A percentile compares a stretch with the other conserved stretches of the same genome.
phyloP scores from a whole-genome alignment of 805 yeast genomes.

The Blastobotrys muscicola region DNA sequence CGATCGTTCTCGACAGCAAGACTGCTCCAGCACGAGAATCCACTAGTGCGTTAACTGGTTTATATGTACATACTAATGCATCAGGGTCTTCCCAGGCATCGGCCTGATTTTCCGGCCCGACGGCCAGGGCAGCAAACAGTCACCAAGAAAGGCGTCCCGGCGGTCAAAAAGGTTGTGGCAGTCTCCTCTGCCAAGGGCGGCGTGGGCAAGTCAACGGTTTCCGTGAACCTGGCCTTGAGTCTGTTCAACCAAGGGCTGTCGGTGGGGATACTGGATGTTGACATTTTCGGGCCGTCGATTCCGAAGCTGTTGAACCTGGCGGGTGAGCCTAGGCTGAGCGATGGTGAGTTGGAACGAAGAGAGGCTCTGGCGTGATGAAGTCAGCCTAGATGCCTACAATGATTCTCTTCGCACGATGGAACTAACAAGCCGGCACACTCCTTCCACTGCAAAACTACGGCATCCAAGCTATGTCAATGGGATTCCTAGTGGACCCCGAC shows the following conservation, averaged over 20 bases:
- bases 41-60: constrained; percentile 36
- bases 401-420: constrained; percentile 7
- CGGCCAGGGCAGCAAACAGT: constrained; percentile 42
- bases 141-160: constrained; percentile 38
- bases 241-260: constrained; percentile 43
- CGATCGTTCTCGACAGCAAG: constrained; percentile 22
- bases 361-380: no score
- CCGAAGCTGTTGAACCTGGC: constrained; percentile 60
- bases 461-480: constrained; percentile 82
- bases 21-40: constrained; percentile 36
- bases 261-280: constrained; percentile 70
- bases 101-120: constrained; percentile 28
- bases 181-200: constrained; percentile 78
- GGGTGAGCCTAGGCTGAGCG: constrained; percentile 57
- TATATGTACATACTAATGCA: constrained; percentile 11
- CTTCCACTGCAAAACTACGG: constrained; percentile 68
- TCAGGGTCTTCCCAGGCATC: constrained; percentile 35
- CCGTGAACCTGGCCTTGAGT: constrained; percentile 57
- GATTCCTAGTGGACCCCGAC: constrained; percentile 57
- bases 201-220: constrained; percentile 69
- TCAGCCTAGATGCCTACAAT: not conserved
- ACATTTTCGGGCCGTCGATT: constrained; percentile 76
- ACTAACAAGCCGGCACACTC: constrained; percentile 36
- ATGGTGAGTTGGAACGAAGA: constrained; percentile 13
- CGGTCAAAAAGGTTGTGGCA: constrained; percentile 52